These are phyloP conservation scores for Tolypocladium ophioglossoides DNA, from an alignment of 2,329 filamentous ascomycete genomes.

Conservation along the genomic window DNA sequence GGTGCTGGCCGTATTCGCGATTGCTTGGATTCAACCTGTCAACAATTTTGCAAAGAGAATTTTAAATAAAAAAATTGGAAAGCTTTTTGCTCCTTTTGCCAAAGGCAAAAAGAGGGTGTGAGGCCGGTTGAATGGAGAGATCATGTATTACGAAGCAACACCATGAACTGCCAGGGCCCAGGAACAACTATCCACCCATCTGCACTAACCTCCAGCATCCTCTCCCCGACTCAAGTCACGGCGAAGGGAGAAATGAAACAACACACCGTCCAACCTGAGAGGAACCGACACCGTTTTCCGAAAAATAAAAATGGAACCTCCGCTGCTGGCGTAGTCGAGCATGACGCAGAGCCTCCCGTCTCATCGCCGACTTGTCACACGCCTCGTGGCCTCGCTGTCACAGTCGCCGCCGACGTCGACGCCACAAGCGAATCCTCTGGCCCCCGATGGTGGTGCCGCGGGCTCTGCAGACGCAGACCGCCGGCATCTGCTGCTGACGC, in stretches of 20 bases:
- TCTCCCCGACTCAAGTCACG: neutral
- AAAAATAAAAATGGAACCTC: neutral
- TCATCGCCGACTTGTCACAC: slow-evolving; percentile 34
- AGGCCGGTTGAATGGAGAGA: neutral
- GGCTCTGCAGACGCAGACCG: neutral
- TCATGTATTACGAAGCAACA: no score
- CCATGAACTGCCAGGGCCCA: no score
- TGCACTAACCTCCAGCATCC: neutral
- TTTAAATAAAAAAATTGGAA: neutral
- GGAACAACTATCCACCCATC: no score
- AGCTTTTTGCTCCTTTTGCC: neutral
- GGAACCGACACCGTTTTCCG: neutral
- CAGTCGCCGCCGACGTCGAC: slow-evolving; percentile 13
- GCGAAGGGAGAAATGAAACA: neutral
- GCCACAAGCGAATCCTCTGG: neutral
- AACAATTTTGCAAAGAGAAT: neutral
- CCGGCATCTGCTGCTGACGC: slow-evolving; percentile 56
- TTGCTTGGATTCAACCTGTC: neutral
- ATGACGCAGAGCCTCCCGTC: slow-evolving; percentile 11
- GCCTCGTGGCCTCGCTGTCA: slow-evolving; percentile 34
- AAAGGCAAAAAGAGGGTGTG: neutral
- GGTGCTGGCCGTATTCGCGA: neutral
- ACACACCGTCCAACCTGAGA: neutral
- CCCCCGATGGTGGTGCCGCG: neutral
- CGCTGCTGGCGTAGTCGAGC: neutral